Conservation (phyloP, 2,329 filamentous ascomycete genomes). For the Fusarium floridanum region DNA sequence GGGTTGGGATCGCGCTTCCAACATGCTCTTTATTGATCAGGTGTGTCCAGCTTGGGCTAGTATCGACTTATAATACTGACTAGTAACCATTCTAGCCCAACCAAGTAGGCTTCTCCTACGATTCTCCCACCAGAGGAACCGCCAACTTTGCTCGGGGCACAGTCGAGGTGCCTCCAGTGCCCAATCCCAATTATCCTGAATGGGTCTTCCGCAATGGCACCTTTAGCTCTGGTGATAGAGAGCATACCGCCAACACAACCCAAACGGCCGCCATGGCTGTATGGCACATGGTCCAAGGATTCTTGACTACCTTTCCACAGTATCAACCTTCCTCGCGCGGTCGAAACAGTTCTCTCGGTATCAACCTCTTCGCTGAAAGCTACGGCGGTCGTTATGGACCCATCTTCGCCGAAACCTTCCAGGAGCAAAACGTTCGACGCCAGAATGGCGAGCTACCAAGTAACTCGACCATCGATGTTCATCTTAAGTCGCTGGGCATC, state of each 20-base stretch:
- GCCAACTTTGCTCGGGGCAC: conserved; percentile 60
- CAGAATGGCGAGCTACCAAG: conserved; percentile 61
- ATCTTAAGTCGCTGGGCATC: conserved; percentile 74
- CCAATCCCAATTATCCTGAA: conserved; percentile 36
- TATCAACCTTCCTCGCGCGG: conserved; percentile 61
- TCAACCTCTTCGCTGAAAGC: conserved; percentile 77
- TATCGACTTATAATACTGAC: conserved; percentile 18
- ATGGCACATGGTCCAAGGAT: conserved; percentile 76
- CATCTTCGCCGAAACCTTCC: conserved; percentile 69
- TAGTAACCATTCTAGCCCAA: conserved; percentile 65
- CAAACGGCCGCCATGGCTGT: conserved; percentile 68
- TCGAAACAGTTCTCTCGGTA: conserved; percentile 61
- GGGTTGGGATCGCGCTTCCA: conserved; percentile 72
- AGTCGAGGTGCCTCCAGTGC: conserved; percentile 47
- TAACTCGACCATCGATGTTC: conserved; percentile 69
- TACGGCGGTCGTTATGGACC: conserved; percentile 80
- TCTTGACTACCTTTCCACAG: conserved; percentile 69
- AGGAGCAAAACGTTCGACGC: conserved; percentile 72
- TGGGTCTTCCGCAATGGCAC: conserved; percentile 71
- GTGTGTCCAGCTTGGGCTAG: conserved; percentile 48
- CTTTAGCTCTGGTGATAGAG: conserved; percentile 67
- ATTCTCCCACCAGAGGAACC: conserved; percentile 72
- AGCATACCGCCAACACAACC: conserved; percentile 67
- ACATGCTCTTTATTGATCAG: conserved; percentile 70
- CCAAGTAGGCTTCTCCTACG: conserved; percentile 78